A percentile compares a stretch with the other conserved stretches of the same genome.
Conservation (phyloP, 768 basidiomycete genomes). For the Suillus subaureus region DNA sequence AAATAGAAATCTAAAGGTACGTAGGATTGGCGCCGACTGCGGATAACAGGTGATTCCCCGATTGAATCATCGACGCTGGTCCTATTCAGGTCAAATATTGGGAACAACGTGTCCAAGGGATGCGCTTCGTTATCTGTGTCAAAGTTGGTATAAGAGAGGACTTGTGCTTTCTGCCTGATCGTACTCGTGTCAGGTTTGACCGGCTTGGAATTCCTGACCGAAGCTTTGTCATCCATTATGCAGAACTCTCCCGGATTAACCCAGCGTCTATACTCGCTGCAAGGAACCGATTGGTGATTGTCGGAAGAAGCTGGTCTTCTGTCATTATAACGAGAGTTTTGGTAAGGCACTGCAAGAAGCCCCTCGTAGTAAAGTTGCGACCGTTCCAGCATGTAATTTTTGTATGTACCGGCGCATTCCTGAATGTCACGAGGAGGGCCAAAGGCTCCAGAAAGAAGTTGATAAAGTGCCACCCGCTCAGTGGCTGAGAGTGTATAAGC, state of each 20-base stretch:
- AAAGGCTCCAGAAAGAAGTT: slow-evolving; percentile 50
- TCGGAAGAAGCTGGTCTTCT: slow-evolving; percentile 2
- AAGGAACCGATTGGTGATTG: slow-evolving; percentile 11
- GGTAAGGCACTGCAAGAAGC: slow-evolving; percentile 28
- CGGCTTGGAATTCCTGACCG: slow-evolving; percentile 6
- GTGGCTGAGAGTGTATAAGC: slow-evolving; percentile 35
- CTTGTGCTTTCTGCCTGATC: slow-evolving; percentile 7
- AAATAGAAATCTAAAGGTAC: slow-evolving; percentile 13
- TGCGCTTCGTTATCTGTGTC: not conserved
- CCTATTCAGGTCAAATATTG: slow-evolving; percentile 11
- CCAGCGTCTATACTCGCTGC: slow-evolving; percentile 11
- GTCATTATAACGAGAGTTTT: slow-evolving; percentile 13
- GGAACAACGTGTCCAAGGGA: slow-evolving; percentile 30
- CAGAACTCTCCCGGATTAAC: slow-evolving; percentile 5
- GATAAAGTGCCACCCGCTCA: slow-evolving; percentile 56
- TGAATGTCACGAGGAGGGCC: slow-evolving; percentile 47
- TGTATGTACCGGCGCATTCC: slow-evolving; percentile 56
- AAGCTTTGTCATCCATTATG: slow-evolving; percentile 1
- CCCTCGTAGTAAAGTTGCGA: slow-evolving; percentile 50
- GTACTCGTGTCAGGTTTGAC: slow-evolving; percentile 3
- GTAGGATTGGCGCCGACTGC: slow-evolving; percentile 15
- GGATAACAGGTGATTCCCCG: slow-evolving; percentile 32
- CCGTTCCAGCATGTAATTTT: slow-evolving; percentile 51
- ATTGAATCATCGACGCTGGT: slow-evolving; percentile 11
- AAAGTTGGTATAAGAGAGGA: not conserved